Evolutionary conservation across 768 basidiomycete genomes (phyloP).

Genomic region (Hemileccinum impolitum): DNA sequence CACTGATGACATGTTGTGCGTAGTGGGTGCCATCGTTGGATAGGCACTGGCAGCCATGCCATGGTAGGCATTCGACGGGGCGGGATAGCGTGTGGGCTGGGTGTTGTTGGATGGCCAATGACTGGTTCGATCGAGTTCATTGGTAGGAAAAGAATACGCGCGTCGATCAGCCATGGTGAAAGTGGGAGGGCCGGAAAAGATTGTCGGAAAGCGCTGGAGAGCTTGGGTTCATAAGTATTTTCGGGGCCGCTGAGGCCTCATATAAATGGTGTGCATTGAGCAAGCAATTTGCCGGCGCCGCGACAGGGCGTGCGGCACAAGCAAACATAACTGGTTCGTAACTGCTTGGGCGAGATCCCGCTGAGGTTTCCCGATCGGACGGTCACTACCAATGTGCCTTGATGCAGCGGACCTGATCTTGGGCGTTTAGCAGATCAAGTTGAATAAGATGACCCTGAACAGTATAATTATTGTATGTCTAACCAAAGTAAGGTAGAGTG

Average conservation of each 20-base stretch:
- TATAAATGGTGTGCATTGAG: constrained; percentile 26
- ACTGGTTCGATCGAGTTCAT: constrained; percentile 12
- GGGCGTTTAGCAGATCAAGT: constrained; percentile 14
- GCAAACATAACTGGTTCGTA: constrained; percentile 28
- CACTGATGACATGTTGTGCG: constrained; percentile 20
- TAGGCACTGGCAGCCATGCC: constrained; percentile 16
- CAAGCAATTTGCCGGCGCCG: constrained; percentile 31
- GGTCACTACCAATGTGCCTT: constrained; percentile 26
- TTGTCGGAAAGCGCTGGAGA: constrained; percentile 7
- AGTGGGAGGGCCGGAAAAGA: constrained; percentile 4
- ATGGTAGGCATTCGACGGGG: constrained; percentile 22
- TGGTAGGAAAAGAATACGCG: constrained; percentile 24
- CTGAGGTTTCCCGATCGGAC: constrained; percentile 26
- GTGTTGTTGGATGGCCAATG: constrained; percentile 23
- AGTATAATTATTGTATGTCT: constrained; percentile 20
- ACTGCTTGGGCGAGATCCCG: constrained; percentile 29
- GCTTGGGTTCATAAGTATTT: constrained; percentile 34
- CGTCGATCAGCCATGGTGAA: constrained; percentile 29
- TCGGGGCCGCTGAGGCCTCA: constrained; percentile 28
- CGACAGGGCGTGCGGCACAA: constrained; percentile 30
- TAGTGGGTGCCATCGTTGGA: constrained; percentile 9
- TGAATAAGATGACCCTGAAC: constrained; percentile 27
- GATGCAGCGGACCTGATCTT: constrained; percentile 30
- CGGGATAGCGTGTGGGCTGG: constrained; percentile 24
- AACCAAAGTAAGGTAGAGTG: constrained; percentile 32